Percentiles rank a stretch among this genome's conserved stretches.
These are phyloP conservation scores for Camellia oleifera DNA, from an alignment of 179 eudicot species.

Conservation along the genomic window DNA sequence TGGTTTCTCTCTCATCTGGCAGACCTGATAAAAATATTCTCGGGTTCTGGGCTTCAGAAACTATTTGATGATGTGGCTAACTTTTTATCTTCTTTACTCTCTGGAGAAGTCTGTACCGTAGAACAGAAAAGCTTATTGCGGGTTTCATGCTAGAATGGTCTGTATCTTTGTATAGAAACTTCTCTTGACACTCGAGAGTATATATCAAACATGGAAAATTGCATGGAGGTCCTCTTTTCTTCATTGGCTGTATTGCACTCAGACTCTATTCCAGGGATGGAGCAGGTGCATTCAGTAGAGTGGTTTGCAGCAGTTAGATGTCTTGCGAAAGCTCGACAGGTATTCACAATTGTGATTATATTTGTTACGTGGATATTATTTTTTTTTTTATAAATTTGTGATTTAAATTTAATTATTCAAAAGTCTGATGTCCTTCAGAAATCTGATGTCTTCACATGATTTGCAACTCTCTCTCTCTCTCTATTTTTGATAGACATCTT, in stretches of 20 bases:
- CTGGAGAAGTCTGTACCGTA: conserved; percentile 30
- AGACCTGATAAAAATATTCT: conserved; percentile 62
- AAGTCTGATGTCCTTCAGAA: not conserved
- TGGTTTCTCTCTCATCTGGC: conserved; percentile 60
- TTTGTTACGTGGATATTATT: not conserved
- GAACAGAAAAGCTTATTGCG: conserved; percentile 54
- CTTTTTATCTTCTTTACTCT: conserved; percentile 49
- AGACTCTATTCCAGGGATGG: conserved; percentile 24
- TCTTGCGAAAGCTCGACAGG: conserved; percentile 78
- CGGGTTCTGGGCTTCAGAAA: conserved; percentile 68
- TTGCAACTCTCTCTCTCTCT: not conserved
- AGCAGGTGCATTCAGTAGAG: conserved; percentile 36
- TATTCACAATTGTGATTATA: conserved; percentile 20
- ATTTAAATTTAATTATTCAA: not conserved
- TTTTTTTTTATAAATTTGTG: not conserved
- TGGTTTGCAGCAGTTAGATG: conserved; percentile 72
- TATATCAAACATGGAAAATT: conserved; percentile 54
- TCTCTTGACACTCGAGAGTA: conserved; percentile 41
- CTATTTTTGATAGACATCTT: not conserved
- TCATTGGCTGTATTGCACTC: conserved; percentile 40
- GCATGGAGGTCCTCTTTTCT: conserved; percentile 70
- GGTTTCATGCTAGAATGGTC: conserved; percentile 79
- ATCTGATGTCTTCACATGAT: conserved; percentile 1
- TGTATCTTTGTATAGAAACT: conserved; percentile 45
- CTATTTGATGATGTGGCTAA: conserved; percentile 63